These are phyloP conservation scores for Cerioporus squamosus DNA, from an alignment of 1,284 basidiomycete species.

Conservation along the genomic window DNA sequence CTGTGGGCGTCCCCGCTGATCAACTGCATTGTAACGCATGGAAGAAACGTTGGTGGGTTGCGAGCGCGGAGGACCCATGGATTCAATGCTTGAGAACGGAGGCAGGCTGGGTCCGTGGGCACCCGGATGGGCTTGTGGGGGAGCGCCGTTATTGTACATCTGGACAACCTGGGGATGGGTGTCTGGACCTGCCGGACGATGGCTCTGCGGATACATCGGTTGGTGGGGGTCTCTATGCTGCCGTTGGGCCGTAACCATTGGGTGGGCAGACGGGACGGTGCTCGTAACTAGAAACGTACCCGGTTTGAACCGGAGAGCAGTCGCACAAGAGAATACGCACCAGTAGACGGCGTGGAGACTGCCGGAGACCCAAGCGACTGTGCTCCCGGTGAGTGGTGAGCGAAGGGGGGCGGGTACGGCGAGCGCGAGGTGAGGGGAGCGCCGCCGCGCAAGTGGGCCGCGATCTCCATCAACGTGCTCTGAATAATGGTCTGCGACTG, in stretches of 20 bases:
- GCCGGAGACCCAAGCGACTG: constrained; percentile 62
- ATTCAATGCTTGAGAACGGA: constrained; percentile 71
- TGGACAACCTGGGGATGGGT: constrained; percentile 30
- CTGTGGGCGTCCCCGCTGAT: constrained; percentile 42
- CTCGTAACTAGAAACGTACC: constrained; percentile 27
- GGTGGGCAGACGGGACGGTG: constrained; percentile 31
- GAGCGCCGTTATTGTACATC: constrained; percentile 27
- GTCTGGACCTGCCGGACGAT: constrained; percentile 28
- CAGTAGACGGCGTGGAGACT: constrained; percentile 57
- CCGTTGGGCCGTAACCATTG: constrained; percentile 24
- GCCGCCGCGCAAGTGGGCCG: constrained; percentile 65
- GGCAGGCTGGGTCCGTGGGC: constrained; percentile 58
- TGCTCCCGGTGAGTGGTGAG: constrained; percentile 65
- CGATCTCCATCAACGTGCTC: constrained; percentile 77
- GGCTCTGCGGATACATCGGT: constrained; percentile 29
- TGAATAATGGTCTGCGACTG: constrained; percentile 73
- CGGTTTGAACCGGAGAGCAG: constrained; percentile 40
- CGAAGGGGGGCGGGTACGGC: constrained; percentile 60
- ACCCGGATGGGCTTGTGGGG: constrained; percentile 30
- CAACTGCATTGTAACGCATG: constrained; percentile 57
- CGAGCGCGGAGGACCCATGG: constrained; percentile 53
- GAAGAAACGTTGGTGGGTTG: constrained; percentile 59
- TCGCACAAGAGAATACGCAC: constrained; percentile 38
- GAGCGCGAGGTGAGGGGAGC: constrained; percentile 54
- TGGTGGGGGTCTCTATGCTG: constrained; percentile 28